phyloP scores from a whole-genome alignment of 1,284 basidiomycete genomes.

The Crucibulum cyathiforme region DNA sequence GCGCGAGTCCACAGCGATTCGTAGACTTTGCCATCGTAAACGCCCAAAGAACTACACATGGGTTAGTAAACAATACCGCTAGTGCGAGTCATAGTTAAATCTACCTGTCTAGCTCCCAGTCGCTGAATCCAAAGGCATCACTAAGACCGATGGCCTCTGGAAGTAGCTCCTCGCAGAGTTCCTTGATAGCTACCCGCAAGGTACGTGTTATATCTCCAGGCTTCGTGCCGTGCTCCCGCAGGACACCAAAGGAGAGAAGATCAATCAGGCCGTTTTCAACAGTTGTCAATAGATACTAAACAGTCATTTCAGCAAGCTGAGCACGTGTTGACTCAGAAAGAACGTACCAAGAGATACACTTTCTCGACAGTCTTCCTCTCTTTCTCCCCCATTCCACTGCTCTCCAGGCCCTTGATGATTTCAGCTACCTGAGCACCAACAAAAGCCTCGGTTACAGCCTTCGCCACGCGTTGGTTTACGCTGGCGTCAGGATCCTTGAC shows the following conservation, averaged over 20 bases:
- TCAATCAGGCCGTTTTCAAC: conserved; percentile 62
- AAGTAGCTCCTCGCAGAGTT: conserved; percentile 57
- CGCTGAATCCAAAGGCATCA: conserved; percentile 78
- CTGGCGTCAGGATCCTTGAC: conserved; percentile 52
- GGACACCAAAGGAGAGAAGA: conserved; percentile 60
- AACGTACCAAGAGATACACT: conserved; percentile 58
- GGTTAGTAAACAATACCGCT: not conserved
- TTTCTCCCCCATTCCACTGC: conserved; percentile 22
- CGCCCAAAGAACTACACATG: conserved; percentile 58
- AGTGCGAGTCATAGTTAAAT: conserved; percentile 9
- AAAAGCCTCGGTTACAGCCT: conserved; percentile 73
- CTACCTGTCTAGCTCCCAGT: conserved; percentile 81
- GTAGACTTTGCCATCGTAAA: conserved; percentile 72
- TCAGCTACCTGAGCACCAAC: conserved; percentile 59
- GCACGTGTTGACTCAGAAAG: not conserved
- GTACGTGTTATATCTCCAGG: conserved; percentile 52
- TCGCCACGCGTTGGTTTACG: conserved; percentile 62
- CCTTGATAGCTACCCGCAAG: conserved; percentile 61
- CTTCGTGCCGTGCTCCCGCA: conserved; percentile 27
- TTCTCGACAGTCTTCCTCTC: conserved; percentile 46
- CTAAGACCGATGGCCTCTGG: conserved; percentile 74
- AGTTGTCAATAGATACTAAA: conserved; percentile 67
- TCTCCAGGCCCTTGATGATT: conserved; percentile 45
- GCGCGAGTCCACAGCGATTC: conserved; percentile 71
- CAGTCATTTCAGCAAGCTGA: not conserved